Percentiles rank a stretch among this genome's conserved stretches.
These are phyloP conservation scores for Penicillium sp. DNA, from an alignment of 2,329 filamentous ascomycete species.

Conservation along the genomic window DNA sequence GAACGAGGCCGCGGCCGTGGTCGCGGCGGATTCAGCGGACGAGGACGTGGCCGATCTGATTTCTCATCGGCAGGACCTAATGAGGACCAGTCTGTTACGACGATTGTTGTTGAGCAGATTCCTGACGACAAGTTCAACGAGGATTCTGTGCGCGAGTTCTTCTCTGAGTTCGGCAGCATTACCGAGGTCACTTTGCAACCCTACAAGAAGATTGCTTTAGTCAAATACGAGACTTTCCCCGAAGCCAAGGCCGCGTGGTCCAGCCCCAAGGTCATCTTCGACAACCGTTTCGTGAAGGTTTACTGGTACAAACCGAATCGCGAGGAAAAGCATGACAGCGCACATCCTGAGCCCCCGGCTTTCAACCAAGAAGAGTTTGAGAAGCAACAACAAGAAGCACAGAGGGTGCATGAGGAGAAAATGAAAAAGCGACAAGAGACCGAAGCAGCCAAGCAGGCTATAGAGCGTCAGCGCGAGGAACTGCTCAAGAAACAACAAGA, in stretches of 20 bases:
- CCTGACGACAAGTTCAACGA: constrained; percentile 58
- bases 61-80: constrained; percentile 55
- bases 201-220: constrained; percentile 54
- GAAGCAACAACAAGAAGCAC: constrained; percentile 56
- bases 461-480: constrained; percentile 53
- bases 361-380: constrained; percentile 56
- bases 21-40: constrained; percentile 40
- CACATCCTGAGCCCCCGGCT: constrained; percentile 41
- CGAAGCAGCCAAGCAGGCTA: constrained; percentile 49
- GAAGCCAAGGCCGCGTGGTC: constrained; percentile 56
- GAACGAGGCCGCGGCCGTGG: constrained; percentile 45
- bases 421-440: constrained; percentile 52
- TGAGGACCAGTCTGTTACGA: constrained; percentile 53
- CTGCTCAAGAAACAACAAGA: constrained; percentile 55
- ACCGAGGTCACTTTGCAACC: constrained; percentile 55
- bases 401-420: constrained; percentile 56
- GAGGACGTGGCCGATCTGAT: constrained; percentile 48
- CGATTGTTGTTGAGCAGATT: constrained; percentile 61
- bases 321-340: constrained; percentile 28
- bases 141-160: constrained; percentile 54
- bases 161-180: constrained; percentile 57
- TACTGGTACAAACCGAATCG: constrained; percentile 57
- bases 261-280: constrained; percentile 62
- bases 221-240: constrained; percentile 54
- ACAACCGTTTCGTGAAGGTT: constrained; percentile 64